Conservation (phyloP, 2,329 filamentous ascomycete species). For the Penicillium sp. region DNA sequence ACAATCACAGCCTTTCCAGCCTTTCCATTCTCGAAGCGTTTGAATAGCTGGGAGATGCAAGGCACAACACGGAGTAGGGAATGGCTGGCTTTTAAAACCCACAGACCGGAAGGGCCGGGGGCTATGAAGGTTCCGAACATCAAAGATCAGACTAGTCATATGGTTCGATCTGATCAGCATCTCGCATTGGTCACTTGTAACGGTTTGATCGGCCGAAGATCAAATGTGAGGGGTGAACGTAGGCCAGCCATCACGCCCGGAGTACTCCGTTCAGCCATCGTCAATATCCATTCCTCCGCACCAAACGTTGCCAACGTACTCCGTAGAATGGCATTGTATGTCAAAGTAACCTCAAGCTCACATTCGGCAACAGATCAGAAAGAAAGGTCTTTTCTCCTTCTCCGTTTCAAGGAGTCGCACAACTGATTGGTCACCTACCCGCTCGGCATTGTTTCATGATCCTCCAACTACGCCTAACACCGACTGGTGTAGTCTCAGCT, state of each 20-base stretch:
- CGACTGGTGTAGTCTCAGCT: conserved; percentile 3
- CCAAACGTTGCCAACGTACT: background rate
- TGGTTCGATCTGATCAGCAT: background rate
- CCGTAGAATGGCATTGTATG: background rate
- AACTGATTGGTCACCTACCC: conserved; percentile 20
- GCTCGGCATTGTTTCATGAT: conserved; percentile 22
- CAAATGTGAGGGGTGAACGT: background rate
- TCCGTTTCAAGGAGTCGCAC: conserved; percentile 16
- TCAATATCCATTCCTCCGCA: too few species aligned
- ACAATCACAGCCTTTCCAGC: background rate
- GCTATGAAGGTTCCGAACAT: too few species aligned
- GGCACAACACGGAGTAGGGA: background rate
- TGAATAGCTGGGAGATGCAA: background rate
- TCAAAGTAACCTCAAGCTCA: background rate
- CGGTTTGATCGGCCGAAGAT: background rate
- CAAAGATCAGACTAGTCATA: background rate
- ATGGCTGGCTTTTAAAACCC: background rate
- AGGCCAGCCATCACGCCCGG: background rate
- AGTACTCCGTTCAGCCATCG: background rate
- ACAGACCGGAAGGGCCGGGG: background rate
- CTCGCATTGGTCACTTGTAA: background rate
- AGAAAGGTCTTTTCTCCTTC: background rate
- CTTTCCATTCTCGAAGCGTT: background rate
- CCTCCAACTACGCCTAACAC: conserved; percentile 3
- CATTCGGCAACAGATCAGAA: background rate